phyloP scores from a whole-genome alignment of 2,329 filamentous ascomycete species.

The Fusarium sp. region DNA sequence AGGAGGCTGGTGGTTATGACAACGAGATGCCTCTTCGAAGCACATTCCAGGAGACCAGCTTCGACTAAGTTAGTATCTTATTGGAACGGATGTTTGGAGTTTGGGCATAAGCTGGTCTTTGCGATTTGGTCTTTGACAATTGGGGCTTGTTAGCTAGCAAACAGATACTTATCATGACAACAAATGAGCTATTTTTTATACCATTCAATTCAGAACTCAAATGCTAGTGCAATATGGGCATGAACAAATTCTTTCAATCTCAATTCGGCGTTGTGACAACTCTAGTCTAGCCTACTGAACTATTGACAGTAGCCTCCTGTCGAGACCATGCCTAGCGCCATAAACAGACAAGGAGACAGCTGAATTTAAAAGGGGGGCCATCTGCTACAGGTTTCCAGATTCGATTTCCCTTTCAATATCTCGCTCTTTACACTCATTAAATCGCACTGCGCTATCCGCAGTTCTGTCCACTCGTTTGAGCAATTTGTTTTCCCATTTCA shows the following conservation, averaged over 20 bases:
- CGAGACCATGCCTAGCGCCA: not conserved
- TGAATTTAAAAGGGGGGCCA: not conserved
- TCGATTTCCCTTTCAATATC: not conserved
- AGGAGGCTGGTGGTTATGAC: constrained; percentile 51
- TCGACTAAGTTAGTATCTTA: not conserved
- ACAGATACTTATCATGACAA: not conserved
- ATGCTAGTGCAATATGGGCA: no score
- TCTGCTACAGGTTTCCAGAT: not conserved
- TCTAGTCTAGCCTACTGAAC: not conserved
- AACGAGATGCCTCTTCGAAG: constrained; percentile 50
- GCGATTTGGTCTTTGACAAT: not conserved
- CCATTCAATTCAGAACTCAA: not conserved
- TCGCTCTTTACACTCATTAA: not conserved
- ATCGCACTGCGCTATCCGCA: not conserved
- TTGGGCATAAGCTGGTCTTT: not conserved
- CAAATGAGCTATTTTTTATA: not conserved
- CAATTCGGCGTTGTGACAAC: no score
- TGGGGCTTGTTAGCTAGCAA: not conserved
- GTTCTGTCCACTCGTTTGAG: not conserved
- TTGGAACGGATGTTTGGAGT: not conserved
- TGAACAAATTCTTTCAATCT: no score
- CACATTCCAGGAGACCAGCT: constrained; percentile 49
- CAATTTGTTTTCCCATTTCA: not conserved
- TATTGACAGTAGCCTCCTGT: not conserved
- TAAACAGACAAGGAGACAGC: not conserved